Evolutionary conservation across 352 stramenopile species (phyloP), one percentile per base, ranked within the genome.

Genomic region (Phytophthora podocarpi): DNA sequence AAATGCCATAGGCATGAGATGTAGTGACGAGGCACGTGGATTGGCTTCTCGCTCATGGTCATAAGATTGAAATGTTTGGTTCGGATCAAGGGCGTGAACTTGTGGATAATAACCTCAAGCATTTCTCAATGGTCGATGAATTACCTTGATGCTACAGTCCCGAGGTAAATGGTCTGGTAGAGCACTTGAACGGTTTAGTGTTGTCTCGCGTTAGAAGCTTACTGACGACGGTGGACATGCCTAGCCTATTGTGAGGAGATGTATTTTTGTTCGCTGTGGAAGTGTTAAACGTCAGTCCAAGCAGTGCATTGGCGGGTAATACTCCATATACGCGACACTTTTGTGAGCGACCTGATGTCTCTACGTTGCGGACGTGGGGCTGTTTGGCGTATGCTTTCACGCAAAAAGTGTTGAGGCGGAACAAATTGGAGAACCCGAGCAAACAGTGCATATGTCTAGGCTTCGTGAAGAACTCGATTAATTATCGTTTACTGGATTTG

Each of bases 91-190:
- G 55, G 4, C 43, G 27, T 30, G 55, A 39, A 26, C 36, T 57
- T 13, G 9, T 64, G 0, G 46, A 64, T 13, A 36, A 18, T 1
- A 63, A 34, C 20, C 18, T 56, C 13, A 2, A 5, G 20, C 26
- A 2, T 47, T 48, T 41, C 18, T 49, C 21, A 16, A 7, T 8
- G 20, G 18, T 34, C 54, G 43, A 43, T 34, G 43, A 10, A 63
- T 63, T 37, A 50, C 15, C 3, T 50, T 31, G 39, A 45, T n/a
- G 27, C 50, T 63, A 63, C 26, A 54, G 42, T 27, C 53, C 53
- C 1, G 42, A 48, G 30, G 34, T 54, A 37, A 62, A 51, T 35
- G 26, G 26, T 24, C 45, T 63, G 12, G 43, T 63, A 16, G 35
- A 55, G 20, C 20, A n/a, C 15, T 43, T 43, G 46, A 26, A 50